Percentiles rank a stretch among this genome's conserved stretches.
phyloP scores from a whole-genome alignment of 2,329 filamentous ascomycete species.

The Magnaporthiopsis incrustans region DNA sequence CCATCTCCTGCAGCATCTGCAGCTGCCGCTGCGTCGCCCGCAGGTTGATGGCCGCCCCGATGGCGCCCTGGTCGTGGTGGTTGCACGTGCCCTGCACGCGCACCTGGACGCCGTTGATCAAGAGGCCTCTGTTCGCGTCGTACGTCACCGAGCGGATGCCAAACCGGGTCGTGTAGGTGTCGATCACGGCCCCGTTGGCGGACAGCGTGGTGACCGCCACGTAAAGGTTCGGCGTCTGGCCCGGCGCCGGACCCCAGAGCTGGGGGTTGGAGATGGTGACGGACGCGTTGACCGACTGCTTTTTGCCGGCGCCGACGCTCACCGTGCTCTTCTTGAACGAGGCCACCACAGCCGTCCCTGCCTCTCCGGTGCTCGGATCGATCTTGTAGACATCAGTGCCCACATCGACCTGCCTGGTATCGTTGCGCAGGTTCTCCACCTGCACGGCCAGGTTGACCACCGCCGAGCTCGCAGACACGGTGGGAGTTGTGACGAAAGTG shows the following conservation, averaged over 20 bases:
- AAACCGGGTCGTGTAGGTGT: conserved; percentile 39
- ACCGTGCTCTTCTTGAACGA: conserved; percentile 24
- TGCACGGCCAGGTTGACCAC: conserved; percentile 34
- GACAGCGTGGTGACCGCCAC: conserved; percentile 33
- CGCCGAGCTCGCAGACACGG: conserved; percentile 35
- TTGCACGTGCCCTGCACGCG: conserved; percentile 38
- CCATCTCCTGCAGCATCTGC: conserved; percentile 40
- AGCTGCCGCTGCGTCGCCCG: conserved; percentile 41
- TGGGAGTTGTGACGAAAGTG: conserved; percentile 37
- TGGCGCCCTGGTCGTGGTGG: conserved; percentile 42
- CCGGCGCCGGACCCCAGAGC: conserved; percentile 40
- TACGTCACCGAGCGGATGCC: conserved; percentile 37
- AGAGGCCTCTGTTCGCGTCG: conserved; percentile 30
- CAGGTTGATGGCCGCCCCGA: conserved; percentile 42
- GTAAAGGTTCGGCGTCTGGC: conserved; percentile 38
- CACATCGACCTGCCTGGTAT: conserved; percentile 26
- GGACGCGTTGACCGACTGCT: conserved; percentile 26
- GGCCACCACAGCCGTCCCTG: conserved; percentile 20
- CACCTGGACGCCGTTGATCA: conserved; percentile 39
- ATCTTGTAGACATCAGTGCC: conserved; percentile 28
- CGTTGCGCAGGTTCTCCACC: conserved; percentile 34
- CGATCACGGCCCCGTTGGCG: conserved; percentile 12
- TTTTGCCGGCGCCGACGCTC: conserved; percentile 23
- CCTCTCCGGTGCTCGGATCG: conserved; percentile 22
- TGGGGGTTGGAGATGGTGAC: conserved; percentile 27